A percentile compares a stretch with the other conserved stretches of the same genome.
Evolutionary conservation across 140 eudicot genomes (phyloP).

Genomic region (Cichorium intybus): DNA sequence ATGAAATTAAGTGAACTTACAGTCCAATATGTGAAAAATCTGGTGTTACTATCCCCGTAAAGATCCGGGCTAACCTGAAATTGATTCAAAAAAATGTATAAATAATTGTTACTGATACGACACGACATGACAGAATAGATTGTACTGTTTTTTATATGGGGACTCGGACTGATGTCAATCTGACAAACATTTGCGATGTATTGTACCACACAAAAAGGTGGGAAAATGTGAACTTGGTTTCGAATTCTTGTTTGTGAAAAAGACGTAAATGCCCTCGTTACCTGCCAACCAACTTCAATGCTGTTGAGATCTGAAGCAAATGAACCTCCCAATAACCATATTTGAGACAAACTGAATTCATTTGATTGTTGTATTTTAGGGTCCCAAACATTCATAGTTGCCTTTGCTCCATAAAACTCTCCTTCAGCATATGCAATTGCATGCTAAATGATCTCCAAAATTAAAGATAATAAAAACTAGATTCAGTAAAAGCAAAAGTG

Average conservation of each 20-base stretch:
- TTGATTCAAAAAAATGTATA: slow-evolving; percentile 9
- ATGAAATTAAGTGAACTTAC: slow-evolving; percentile 49
- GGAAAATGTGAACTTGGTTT: too few species aligned
- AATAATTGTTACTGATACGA: too few species aligned
- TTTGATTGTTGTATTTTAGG: slow-evolving; percentile 84
- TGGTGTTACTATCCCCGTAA: slow-evolving; percentile 91
- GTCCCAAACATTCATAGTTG: slow-evolving; percentile 95
- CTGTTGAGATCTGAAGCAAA: slow-evolving; percentile 91
- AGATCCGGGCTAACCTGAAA: slow-evolving; percentile 97
- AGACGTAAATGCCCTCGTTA: slow-evolving; percentile 3
- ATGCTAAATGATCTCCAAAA: slow-evolving; percentile 70
- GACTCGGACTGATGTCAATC: too few species aligned
- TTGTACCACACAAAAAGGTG: too few species aligned
- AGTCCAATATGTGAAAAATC: slow-evolving; percentile 98
- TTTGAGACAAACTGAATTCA: slow-evolving; percentile 90
- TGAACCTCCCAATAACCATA: slow-evolving; percentile 92
- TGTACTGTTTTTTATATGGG: not conserved
- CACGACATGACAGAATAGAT: not conserved
- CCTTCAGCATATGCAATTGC: slow-evolving; percentile 98
- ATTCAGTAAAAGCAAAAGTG: slow-evolving; percentile 17
- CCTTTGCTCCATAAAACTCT: slow-evolving; percentile 93
- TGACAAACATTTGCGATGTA: too few species aligned
- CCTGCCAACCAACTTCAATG: slow-evolving; percentile 99
- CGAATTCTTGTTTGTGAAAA: too few species aligned
- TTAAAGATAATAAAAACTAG: slow-evolving; percentile 28